phyloP scores from a whole-genome alignment of 768 basidiomycete species.

The Boletellus emodensis region DNA sequence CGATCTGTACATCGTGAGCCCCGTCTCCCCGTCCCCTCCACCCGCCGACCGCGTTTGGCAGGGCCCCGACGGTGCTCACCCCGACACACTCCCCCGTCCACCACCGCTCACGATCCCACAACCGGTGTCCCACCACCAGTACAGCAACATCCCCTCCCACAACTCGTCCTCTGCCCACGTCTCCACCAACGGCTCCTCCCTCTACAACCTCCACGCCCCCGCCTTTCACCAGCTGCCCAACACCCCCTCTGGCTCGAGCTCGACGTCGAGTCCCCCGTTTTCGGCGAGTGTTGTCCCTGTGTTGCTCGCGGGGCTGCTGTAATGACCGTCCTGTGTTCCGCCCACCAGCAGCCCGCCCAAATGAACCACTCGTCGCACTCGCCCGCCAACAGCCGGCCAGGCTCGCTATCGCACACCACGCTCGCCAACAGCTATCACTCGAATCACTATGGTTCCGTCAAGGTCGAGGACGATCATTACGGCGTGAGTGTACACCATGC shows the following conservation, averaged over 20 bases:
- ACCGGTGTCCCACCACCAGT: constrained; percentile 47
- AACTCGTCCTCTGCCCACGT: constrained; percentile 39
- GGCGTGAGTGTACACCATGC: constrained; percentile 36
- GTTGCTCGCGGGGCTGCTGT: constrained; percentile 36
- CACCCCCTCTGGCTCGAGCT: constrained; percentile 68
- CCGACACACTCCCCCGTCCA: constrained; percentile 34
- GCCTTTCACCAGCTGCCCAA: constrained; percentile 61
- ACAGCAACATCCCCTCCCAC: constrained; percentile 39
- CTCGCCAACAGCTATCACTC: constrained; percentile 43
- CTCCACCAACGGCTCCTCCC: constrained; percentile 36
- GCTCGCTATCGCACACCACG: constrained; percentile 36
- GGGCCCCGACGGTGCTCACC: constrained; percentile 47
- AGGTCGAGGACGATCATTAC: constrained; percentile 66
- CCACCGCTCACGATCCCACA: constrained; percentile 65
- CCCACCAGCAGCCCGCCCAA: constrained; percentile 58
- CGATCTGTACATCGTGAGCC: constrained; percentile 51
- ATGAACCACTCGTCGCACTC: constrained; percentile 58
- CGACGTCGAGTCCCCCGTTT: constrained; percentile 76
- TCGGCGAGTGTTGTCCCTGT: constrained; percentile 73
- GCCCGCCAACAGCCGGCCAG: constrained; percentile 46
- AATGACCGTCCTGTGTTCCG: constrained; percentile 41
- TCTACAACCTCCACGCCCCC: constrained; percentile 53
- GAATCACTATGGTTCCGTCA: constrained; percentile 51
- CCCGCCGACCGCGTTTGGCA: constrained; percentile 10
- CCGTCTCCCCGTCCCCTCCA: background rate